phyloP scores from a whole-genome alignment of 352 stramenopile genomes.

The Globisporangium orthogonon region DNA sequence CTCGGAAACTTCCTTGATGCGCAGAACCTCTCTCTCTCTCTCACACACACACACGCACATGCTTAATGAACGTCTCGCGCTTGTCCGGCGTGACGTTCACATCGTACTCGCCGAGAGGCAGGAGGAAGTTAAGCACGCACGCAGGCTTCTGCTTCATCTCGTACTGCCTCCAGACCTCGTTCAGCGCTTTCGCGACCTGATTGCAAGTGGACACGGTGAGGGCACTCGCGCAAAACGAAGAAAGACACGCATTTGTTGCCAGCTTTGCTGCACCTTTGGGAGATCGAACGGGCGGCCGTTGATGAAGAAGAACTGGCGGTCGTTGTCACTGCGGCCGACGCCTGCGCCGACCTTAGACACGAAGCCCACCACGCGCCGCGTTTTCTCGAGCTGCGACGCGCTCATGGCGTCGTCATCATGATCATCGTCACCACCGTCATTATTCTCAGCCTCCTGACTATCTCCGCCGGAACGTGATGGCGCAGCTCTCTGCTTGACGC shows the following conservation, averaged over 20 bases:
- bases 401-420: constrained; percentile 16
- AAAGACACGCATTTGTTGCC: constrained; percentile 1
- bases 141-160: constrained; percentile 92
- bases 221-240: no score
- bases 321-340: constrained; percentile 75
- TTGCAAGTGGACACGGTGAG: no score
- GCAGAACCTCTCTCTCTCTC: background rate
- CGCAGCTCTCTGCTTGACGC: background rate
- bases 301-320: constrained; percentile 95
- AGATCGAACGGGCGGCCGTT: constrained; percentile 95
- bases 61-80: constrained; percentile 88
- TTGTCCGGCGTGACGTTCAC: constrained; percentile 98
- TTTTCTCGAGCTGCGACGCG: constrained; percentile 14
- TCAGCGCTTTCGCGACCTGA: constrained; percentile 64
- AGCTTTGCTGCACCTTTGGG: constrained; percentile 36
- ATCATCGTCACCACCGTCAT: constrained; percentile 10
- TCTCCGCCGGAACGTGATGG: background rate
- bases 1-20: no score
- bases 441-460: constrained; percentile 11
- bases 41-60: constrained; percentile 24
- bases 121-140: constrained; percentile 88
- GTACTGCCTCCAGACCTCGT: constrained; percentile 90
- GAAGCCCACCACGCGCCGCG: constrained; percentile 48
- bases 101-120: constrained; percentile 90
- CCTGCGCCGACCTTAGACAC: constrained; percentile 66